Evolutionary conservation across 1,284 basidiomycete genomes (phyloP), one percentile per base, ranked within the genome.

Genomic region (Marasmius tenuissimus): DNA sequence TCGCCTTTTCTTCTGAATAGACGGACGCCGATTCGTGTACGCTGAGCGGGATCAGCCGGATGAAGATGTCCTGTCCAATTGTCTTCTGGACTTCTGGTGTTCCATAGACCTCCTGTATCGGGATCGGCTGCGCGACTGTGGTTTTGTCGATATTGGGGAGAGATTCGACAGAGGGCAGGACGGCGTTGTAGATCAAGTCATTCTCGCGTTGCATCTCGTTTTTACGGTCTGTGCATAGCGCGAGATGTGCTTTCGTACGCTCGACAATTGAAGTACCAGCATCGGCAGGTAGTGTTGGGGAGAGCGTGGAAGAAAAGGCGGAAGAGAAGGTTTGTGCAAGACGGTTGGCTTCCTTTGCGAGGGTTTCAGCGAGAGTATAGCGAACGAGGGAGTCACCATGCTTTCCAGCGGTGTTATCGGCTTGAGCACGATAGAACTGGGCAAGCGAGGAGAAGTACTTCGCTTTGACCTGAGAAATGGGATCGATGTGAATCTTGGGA

Each of bases 1-100:
- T 98, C 14, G 97, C 97, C 77, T 99, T 98, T 78, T 99, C 97
- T 74, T 99, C 97, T 1, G 94, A 97, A 76, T 99, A 99, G 16
- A 99, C 88, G 61, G 91, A 94, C 6, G 97, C 96, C 66, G 92
- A 93, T 77, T 98, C 96, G 74, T 98, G 96, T 4, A 99, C 96
- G 64, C 93, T 93, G 38, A 99, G 80, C 7, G 97, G 97, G 22
- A 99, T 86, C 1, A 99, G 85, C 47, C 89, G 85, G 63, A 88
- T 75, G 75, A 99, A 98, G 62, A 98, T 84, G 74, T 98, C 97
- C 4, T 88, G 87, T 0, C 97, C 97, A 65, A 99, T 97, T 51
- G 96, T 87, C 75, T 94, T 94, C 75, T 98, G 94, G 16, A 98
- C 96, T 14, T 98, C 96, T 0, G 93, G 87, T 33, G 92, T 85